Conservation (phyloP, 352 stramenopile genomes). For the Phytopythium montanum region DNA sequence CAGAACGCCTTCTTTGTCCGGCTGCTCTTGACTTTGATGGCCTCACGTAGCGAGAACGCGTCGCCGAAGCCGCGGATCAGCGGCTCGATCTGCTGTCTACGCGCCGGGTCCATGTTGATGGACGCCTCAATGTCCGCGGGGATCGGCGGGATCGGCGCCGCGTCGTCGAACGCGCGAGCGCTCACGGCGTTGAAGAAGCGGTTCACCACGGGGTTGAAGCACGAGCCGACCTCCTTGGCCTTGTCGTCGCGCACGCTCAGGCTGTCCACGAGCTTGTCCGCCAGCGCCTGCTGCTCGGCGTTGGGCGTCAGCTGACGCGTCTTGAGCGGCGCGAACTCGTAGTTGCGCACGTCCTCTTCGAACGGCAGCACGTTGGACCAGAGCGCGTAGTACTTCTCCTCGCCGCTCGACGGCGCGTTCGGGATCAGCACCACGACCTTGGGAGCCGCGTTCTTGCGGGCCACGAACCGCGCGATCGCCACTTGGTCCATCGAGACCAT, state of each 20-base stretch:
- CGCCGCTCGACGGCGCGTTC: slow-evolving; percentile 23
- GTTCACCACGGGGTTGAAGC: slow-evolving; percentile 69
- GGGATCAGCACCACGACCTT: slow-evolving; percentile 78
- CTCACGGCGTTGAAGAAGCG: slow-evolving; percentile 72
- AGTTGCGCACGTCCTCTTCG: slow-evolving; percentile 74
- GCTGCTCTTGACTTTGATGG: slow-evolving; percentile 55
- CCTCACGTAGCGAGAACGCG: slow-evolving; percentile 74
- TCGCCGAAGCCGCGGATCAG: slow-evolving; percentile 70
- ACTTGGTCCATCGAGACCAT: slow-evolving; percentile 65
- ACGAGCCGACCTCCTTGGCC: slow-evolving; percentile 42
- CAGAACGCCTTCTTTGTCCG: slow-evolving; percentile 79
- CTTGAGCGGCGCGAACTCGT: slow-evolving; percentile 73
- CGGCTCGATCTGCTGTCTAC: slow-evolving; percentile 40
- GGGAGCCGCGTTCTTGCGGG: slow-evolving; percentile 68
- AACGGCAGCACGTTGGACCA: slow-evolving; percentile 76
- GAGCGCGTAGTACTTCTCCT: slow-evolving; percentile 61
- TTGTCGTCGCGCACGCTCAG: slow-evolving; percentile 70
- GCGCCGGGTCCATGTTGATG: slow-evolving; percentile 54
- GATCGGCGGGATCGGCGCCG: slow-evolving; percentile 37
- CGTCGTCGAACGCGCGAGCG: slow-evolving; percentile 51
- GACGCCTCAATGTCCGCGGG: slow-evolving; percentile 53
- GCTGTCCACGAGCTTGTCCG: slow-evolving; percentile 69
- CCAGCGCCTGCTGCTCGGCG: slow-evolving; percentile 50
- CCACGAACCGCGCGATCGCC: slow-evolving; percentile 73
- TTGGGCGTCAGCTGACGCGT: slow-evolving; percentile 45